These are phyloP conservation scores for Marsdenia floribunda DNA, from an alignment of 257 asterid species.

Conservation along the genomic window DNA sequence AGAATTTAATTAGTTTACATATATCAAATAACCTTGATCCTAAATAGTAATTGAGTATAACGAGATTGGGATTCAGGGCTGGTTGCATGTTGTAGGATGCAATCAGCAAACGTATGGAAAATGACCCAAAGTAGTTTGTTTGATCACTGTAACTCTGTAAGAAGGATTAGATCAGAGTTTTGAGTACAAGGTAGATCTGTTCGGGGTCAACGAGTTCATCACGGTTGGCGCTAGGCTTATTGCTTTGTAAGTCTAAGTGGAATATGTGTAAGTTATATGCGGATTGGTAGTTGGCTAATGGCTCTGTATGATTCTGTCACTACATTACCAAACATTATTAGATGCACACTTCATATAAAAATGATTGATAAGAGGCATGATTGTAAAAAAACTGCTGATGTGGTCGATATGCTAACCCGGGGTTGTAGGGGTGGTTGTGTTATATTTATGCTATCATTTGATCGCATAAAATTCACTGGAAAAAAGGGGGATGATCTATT, in stretches of 20 bases:
- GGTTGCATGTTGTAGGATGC: not conserved
- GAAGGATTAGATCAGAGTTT: not conserved
- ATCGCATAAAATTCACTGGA: not conserved
- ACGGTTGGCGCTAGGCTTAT: not conserved
- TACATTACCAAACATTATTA: not conserved
- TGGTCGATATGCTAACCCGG: not conserved
- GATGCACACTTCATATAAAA: not conserved
- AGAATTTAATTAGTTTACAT: no score
- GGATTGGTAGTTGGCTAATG: not conserved
- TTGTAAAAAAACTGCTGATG: no score
- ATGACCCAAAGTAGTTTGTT: not conserved
- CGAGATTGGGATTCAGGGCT: no score
- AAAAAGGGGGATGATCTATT: not conserved
- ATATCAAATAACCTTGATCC: no score
- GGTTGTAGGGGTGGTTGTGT: not conserved
- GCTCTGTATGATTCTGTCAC: not conserved
- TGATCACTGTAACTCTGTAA: not conserved
- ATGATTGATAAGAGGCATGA: not conserved
- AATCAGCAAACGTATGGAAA: not conserved
- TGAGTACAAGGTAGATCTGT: slow-evolving; percentile 4
- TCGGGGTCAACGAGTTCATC: not conserved
- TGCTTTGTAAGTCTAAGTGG: not conserved
- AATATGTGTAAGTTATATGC: not conserved
- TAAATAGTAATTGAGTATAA: no score
- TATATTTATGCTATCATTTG: not conserved